Conservation (phyloP, 345 rosid species). For the Excoecaria cochinchinensis region DNA sequence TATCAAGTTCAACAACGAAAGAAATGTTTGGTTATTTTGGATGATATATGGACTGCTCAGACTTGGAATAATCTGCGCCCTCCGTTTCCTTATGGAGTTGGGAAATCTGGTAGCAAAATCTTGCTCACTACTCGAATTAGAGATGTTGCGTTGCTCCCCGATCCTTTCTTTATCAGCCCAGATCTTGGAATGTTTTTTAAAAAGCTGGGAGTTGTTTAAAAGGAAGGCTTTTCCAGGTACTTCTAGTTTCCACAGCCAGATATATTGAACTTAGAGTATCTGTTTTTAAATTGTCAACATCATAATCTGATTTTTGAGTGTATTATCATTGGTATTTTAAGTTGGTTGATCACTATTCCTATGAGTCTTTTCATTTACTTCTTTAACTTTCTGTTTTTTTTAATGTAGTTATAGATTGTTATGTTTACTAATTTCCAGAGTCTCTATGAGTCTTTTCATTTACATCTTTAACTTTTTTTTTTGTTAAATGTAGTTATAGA, state of each 20-base stretch:
- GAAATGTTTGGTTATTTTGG: slow-evolving; percentile 41
- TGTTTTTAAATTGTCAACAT: too few relatives aligned
- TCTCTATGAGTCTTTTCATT: not conserved
- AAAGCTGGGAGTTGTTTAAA: too few relatives aligned
- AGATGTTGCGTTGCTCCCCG: slow-evolving; percentile 24
- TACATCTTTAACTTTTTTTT: too few relatives aligned
- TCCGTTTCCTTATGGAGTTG: slow-evolving; percentile 21
- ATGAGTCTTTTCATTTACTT: not conserved
- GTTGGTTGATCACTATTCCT: not conserved
- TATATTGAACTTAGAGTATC: too few relatives aligned
- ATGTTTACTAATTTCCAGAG: too few relatives aligned
- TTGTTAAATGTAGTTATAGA: too few relatives aligned
- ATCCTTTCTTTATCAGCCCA: too few relatives aligned
- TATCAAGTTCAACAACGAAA: slow-evolving; percentile 9
- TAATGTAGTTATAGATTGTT: too few relatives aligned
- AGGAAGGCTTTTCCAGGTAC: too few relatives aligned
- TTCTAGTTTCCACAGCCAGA: not conserved
- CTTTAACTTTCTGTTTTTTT: too few relatives aligned
- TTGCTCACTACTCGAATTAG: slow-evolving; percentile 43
- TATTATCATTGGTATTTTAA: not conserved
- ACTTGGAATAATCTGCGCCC: slow-evolving; percentile 35
- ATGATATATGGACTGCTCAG: slow-evolving; percentile 37
- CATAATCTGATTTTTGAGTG: not conserved
- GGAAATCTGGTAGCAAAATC: slow-evolving; percentile 33
- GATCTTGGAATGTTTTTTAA: too few relatives aligned